phyloP scores from a whole-genome alignment of 129 eudicot species.

The Pseudognaphalium luteoalbum region DNA sequence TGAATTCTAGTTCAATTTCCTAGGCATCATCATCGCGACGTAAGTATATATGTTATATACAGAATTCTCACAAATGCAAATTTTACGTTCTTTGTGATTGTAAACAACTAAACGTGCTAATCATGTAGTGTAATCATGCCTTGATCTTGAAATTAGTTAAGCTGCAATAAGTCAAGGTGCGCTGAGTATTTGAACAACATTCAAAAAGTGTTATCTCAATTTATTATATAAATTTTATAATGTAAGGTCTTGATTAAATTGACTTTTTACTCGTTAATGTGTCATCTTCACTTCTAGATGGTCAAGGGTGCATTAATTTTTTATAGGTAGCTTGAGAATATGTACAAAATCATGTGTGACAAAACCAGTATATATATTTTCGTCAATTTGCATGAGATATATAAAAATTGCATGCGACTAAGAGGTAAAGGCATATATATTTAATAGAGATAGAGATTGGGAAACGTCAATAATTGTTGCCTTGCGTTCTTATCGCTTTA shows the following conservation, averaged over 20 bases:
- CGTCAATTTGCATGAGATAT: not conserved
- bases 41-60: not conserved
- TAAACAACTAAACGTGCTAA: not conserved
- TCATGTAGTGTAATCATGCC: not conserved
- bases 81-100: not conserved
- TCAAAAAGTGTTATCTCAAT: not conserved
- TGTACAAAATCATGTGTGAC: constrained; percentile 27
- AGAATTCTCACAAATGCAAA: not conserved
- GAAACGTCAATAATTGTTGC: not conserved
- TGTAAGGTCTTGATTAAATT: constrained; percentile 24
- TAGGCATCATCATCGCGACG: not conserved
- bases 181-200: not conserved
- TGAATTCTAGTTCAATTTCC: not conserved
- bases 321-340: constrained; percentile 36
- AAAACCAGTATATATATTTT: not conserved
- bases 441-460: not conserved
- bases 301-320: constrained; percentile 34
- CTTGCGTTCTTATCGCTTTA: constrained; percentile 17
- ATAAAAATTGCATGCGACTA: constrained; percentile 12
- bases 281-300: constrained; percentile 35
- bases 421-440: not conserved
- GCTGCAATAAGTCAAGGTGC: constrained; percentile 22
- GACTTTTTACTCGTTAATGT: constrained; percentile 26
- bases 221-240: not conserved
- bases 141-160: not conserved